Evolutionary conservation across 208 protist species (phyloP), one percentile per base, ranked within the genome.

Genomic region (Leishmania turanica): DNA sequence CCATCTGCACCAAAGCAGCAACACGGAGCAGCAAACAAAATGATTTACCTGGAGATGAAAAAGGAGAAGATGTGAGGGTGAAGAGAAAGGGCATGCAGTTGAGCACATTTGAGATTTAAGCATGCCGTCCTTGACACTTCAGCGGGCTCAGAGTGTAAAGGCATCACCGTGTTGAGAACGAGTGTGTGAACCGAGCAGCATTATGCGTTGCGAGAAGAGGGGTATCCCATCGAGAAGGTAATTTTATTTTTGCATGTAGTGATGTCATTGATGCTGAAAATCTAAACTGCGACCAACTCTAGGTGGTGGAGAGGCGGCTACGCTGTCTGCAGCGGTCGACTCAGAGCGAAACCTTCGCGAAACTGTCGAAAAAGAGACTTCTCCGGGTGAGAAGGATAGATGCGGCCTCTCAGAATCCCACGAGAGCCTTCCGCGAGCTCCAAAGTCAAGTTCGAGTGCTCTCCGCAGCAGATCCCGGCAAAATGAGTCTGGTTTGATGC

Each of bases 401-500:
- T 88, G 79, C n/a, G 64, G 76, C 31, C 78, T 78, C 47, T 88
- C 84, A 24, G 79, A 77, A 66, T 84, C 87, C 87, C 90, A 93
- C 0, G 78, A 78, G 62, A 82, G 81, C 4, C 89, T 81, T 6
- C 87, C 87, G 27, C 86, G 71, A 21, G 86, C 84, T 31, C 87
- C 89, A 77, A 95, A 95, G 64, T 95, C 90, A n/a, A 87, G 75
- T 31, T 87, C 83, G 4, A 97, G 85, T 49, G 96, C 96, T 27
- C 92, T 81, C 27, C 96, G 88, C 31, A 98, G 89, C 85, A 98
- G 90, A 70, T 95, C 93, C 7, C 87, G 81, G 56, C 91, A 96
- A 84, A 98, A 97, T 1, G 93, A 91, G 80, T 98, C 92, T 19
- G 85, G 85, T 62, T 98, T 96, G 77, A 98, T 94, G 62, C 90